Conservation (phyloP, 345 rosid genomes). For the Dimocarpus longan region DNA sequence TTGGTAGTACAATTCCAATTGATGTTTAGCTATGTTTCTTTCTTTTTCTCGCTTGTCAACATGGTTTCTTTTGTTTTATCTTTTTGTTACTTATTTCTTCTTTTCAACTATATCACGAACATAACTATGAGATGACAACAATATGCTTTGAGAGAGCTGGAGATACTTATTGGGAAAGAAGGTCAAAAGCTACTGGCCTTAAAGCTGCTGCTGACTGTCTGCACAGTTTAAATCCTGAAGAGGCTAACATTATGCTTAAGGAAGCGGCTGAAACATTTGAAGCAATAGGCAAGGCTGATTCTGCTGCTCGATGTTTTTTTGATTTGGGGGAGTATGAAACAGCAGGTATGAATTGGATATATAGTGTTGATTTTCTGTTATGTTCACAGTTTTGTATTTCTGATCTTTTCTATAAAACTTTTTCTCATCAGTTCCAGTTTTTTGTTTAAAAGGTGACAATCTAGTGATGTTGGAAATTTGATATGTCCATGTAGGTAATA, state of each 20-base stretch:
- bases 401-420: too few species aligned
- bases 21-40: background rate
- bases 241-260: conserved; percentile 31
- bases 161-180: conserved; percentile 36
- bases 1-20: background rate
- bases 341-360: conserved; percentile 25
- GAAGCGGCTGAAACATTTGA: conserved; percentile 49
- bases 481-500: too few species aligned
- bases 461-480: too few species aligned
- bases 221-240: conserved; percentile 34
- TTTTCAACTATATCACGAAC: conserved; percentile 40
- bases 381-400: background rate
- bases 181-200: conserved; percentile 43
- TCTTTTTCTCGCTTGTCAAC: background rate
- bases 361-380: background rate
- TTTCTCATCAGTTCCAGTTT: too few species aligned
- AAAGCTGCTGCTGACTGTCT: conserved; percentile 42
- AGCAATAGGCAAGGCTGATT: conserved; percentile 42
- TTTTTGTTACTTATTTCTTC: conserved; percentile 7
- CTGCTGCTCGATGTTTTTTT: conserved; percentile 48
- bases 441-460: too few species aligned
- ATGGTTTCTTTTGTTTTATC: background rate
- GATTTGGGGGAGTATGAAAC: conserved; percentile 38
- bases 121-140: conserved; percentile 45
- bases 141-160: conserved; percentile 51